Evolutionary conservation across 192 early-diverging fungal species (phyloP).

Genomic region (Coemansia sp.): DNA sequence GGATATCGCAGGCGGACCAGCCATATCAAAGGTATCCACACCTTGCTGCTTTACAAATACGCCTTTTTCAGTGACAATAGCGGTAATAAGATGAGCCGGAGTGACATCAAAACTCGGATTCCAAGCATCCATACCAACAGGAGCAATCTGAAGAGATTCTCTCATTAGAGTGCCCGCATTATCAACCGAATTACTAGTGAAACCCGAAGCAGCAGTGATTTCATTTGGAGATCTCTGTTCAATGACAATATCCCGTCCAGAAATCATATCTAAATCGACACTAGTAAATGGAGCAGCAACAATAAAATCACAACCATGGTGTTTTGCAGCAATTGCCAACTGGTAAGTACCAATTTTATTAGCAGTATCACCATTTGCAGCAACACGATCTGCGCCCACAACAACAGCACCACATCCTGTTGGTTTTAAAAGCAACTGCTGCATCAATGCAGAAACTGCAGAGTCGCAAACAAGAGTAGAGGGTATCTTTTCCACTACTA

Average conservation of each 20-base stretch:
- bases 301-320: constrained; percentile 84
- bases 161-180: constrained; percentile 40
- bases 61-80: constrained; percentile 90
- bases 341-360: constrained; percentile 99
- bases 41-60: constrained; percentile 62
- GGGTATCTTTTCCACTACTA: constrained; percentile 90
- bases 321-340: constrained; percentile 85
- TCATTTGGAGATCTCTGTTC: constrained; percentile 79
- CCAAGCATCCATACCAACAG: constrained; percentile 87
- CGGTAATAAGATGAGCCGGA: constrained; percentile 80
- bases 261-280: constrained; percentile 73
- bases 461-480: constrained; percentile 87
- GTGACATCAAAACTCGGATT: constrained; percentile 97
- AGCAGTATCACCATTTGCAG: constrained; percentile 95
- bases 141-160: constrained; percentile 74
- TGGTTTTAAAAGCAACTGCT: constrained; percentile 27
- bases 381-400: constrained; percentile 96
- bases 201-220: constrained; percentile 59
- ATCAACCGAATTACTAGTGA: constrained; percentile 39
- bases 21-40: constrained; percentile 57
- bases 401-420: constrained; percentile 77
- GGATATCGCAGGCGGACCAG: not conserved
- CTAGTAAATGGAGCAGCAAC: constrained; percentile 95
- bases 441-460: constrained; percentile 84
- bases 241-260: constrained; percentile 80